Conservation (phyloP, 306 rosid genomes). For the Trifolium repens region DNA sequence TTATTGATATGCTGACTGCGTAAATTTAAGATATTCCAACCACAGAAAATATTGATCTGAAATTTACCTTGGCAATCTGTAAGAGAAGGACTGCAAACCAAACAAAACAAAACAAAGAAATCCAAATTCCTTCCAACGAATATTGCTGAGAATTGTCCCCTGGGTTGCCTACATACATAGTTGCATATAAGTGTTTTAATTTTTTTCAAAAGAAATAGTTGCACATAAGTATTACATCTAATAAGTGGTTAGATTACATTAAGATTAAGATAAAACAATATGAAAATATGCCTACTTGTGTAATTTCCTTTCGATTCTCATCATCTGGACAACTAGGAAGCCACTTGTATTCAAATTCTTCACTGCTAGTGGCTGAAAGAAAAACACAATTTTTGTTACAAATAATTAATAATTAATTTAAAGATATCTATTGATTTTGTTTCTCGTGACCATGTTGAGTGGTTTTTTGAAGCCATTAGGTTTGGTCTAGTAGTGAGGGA, state of each 20-base stretch:
- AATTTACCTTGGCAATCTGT: slow-evolving; percentile 66
- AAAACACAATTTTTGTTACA: neutral
- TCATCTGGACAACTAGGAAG: slow-evolving; percentile 59
- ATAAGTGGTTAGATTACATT: neutral
- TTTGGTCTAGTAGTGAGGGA: too few species aligned
- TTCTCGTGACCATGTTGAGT: too few species aligned
- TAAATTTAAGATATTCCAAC: neutral
- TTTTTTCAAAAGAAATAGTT: too few species aligned
- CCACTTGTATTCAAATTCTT: slow-evolving; percentile 58
- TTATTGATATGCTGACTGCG: neutral
- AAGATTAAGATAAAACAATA: neutral
- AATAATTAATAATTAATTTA: neutral
- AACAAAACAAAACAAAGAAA: slow-evolving; percentile 69
- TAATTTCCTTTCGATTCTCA: slow-evolving; percentile 26
- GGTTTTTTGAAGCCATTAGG: too few species aligned
- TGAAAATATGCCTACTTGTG: slow-evolving; percentile 43
- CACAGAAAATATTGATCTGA: neutral
- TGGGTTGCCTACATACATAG: slow-evolving; percentile 37
- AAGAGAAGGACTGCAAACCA: slow-evolving; percentile 69
- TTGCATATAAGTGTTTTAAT: neutral
- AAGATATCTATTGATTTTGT: neutral
- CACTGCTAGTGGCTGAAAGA: slow-evolving; percentile 47
- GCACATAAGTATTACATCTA: too few species aligned
- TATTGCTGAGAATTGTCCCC: slow-evolving; percentile 57
- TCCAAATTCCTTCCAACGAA: slow-evolving; percentile 72